A percentile compares a stretch with the other conserved stretches of the same genome.
Evolutionary conservation across 768 basidiomycete species (phyloP).

Genomic region (Chalciporus pseudorubinellus): DNA sequence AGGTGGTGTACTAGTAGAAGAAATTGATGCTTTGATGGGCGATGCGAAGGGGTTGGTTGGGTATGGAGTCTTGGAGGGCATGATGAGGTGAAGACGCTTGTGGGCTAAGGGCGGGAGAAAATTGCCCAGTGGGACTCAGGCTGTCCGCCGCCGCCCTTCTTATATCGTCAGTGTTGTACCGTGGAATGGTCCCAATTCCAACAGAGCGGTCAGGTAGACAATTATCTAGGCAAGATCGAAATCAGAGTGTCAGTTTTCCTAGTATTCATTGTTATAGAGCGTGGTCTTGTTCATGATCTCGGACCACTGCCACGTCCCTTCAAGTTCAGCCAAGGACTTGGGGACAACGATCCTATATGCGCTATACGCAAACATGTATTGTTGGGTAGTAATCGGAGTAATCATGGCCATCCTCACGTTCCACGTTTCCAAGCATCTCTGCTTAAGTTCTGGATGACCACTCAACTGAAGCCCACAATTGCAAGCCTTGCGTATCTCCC

Average conservation of each 20-base stretch:
- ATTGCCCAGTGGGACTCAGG: neutral
- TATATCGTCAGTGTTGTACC: constrained; percentile 7
- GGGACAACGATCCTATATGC: no score
- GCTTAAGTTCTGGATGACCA: neutral
- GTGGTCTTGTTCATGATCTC: no score
- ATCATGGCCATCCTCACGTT: neutral
- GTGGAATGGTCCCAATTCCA: constrained; percentile 14
- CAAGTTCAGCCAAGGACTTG: no score
- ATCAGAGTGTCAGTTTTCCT: neutral
- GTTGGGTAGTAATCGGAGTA: neutral
- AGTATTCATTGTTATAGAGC: no score
- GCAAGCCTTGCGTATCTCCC: constrained; percentile 13
- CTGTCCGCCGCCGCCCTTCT: constrained; percentile 5
- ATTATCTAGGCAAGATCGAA: neutral
- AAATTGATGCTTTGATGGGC: constrained; percentile 9
- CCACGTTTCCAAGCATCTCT: neutral
- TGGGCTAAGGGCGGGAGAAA: neutral
- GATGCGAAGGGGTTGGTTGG: constrained; percentile 22
- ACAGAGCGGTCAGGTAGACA: neutral
- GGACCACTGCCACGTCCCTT: no score
- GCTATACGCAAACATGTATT: no score
- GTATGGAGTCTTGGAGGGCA: constrained; percentile 6
- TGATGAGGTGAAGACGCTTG: neutral
- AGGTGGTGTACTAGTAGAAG: neutral
- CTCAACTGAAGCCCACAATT: constrained; percentile 13